Evolutionary conservation across 192 early-diverging fungal genomes (phyloP).

Genomic region (Coemansia sp.): DNA sequence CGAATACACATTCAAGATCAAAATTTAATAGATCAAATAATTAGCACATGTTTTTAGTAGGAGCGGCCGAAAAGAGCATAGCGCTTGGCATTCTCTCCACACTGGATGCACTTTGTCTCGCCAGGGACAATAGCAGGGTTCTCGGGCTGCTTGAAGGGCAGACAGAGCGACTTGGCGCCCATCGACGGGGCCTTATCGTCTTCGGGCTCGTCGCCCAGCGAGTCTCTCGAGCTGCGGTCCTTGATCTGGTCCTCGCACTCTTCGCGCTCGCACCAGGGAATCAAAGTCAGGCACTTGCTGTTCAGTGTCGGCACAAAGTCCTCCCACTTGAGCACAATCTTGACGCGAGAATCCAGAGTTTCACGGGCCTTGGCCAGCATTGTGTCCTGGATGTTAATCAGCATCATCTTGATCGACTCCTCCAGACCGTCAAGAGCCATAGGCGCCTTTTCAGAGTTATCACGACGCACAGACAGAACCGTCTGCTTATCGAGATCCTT

Average conservation of each 20-base stretch:
- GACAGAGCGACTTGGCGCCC: constrained; percentile 99
- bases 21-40: too few relatives aligned
- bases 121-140: constrained; percentile 78
- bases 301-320: constrained; percentile 92
- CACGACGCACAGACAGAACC: constrained; percentile 77
- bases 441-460: constrained; percentile 63
- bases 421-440: constrained; percentile 64
- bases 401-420: constrained; percentile 55
- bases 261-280: constrained; percentile 93
- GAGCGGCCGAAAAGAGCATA: constrained; percentile 83
- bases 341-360: constrained; percentile 69
- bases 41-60: constrained; percentile 55
- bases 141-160: constrained; percentile 90
- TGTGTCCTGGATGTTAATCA: constrained; percentile 80
- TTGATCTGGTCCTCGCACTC: constrained; percentile 97
- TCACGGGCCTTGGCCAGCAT: constrained; percentile 87
- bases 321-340: constrained; percentile 84
- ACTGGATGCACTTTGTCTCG: constrained; percentile 85
- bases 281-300: constrained; percentile 79
- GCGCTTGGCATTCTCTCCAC: constrained; percentile 73
- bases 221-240: constrained; percentile 75
- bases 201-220: constrained; percentile 65
- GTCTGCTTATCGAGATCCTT: constrained; percentile 85
- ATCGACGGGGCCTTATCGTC: constrained; percentile 98
- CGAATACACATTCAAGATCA: too few relatives aligned